Evolutionary conservation across 768 basidiomycete genomes (phyloP).

Genomic region (Coprinopsis cinerea): DNA sequence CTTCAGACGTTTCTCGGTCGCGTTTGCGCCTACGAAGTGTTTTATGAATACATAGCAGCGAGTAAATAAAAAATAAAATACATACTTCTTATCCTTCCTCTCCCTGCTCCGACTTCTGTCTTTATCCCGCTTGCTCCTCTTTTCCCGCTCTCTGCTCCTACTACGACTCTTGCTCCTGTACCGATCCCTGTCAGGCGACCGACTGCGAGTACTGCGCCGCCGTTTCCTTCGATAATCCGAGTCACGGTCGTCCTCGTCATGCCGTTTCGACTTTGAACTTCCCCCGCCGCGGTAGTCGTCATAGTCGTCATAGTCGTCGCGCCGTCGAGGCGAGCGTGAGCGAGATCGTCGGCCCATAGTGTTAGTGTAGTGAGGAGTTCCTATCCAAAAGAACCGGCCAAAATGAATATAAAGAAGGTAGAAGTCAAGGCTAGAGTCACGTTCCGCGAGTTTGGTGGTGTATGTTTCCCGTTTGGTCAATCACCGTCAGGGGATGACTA

Average conservation of each 20-base stretch:
- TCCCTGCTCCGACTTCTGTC: conserved; percentile 37
- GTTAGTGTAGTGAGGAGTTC: too few species aligned
- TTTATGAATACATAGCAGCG: conserved; percentile 10
- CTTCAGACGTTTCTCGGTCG: conserved; percentile 87
- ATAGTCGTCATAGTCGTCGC: conserved; percentile 31
- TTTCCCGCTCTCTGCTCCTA: conserved; percentile 22
- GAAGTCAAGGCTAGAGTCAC: too few species aligned
- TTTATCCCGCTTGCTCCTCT: conserved; percentile 21
- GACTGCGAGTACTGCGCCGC: conserved; percentile 26
- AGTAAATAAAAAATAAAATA: conserved; percentile 6
- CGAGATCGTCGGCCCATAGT: conserved; percentile 46
- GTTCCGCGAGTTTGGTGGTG: not conserved
- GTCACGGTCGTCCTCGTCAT: conserved; percentile 25
- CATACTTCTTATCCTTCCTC: conserved; percentile 43
- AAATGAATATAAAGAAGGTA: not conserved
- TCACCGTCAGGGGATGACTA: not conserved
- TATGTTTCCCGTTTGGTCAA: not conserved
- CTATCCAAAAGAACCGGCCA: not conserved
- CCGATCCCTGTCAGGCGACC: conserved; percentile 22
- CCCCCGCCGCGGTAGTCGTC: conserved; percentile 28
- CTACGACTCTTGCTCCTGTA: too few species aligned
- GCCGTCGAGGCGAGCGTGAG: conserved; percentile 29
- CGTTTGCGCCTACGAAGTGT: conserved; percentile 54
- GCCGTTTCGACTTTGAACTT: conserved; percentile 24
- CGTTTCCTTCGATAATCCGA: conserved; percentile 25